Conservation (phyloP, 2,329 filamentous ascomycete species). For the Alternaria metachromatica region DNA sequence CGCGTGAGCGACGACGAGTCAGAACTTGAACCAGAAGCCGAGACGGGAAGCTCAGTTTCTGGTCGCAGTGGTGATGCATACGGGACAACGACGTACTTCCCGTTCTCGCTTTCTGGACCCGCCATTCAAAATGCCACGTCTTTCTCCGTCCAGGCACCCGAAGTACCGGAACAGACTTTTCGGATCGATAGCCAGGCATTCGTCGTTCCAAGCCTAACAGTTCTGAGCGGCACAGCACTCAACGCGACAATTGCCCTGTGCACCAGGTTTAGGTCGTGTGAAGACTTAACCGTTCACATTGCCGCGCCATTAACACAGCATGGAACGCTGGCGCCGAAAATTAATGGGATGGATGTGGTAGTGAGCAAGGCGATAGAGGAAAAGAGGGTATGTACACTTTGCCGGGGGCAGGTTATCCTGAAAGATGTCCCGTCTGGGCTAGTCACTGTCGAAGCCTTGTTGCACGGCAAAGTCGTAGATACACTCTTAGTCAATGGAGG, state of each 20-base stretch:
- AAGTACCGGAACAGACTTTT: not conserved
- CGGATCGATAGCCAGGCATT: not conserved
- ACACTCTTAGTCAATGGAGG: not conserved
- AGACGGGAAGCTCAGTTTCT: not conserved
- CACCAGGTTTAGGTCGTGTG: not conserved
- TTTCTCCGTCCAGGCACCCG: not conserved
- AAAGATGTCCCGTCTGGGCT: not conserved
- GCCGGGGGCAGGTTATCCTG: not conserved
- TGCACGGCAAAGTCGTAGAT: rapidly evolving
- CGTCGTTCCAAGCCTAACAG: not conserved
- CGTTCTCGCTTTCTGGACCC: not conserved
- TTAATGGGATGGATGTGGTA: not conserved
- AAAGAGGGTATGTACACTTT: not conserved
- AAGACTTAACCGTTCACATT: not conserved
- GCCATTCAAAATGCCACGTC: not conserved
- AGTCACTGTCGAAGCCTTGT: rapidly evolving
- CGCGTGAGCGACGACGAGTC: not conserved
- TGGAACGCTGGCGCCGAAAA: not conserved
- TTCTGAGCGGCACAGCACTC: not conserved
- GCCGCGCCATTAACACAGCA: not conserved
- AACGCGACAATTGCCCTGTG: not conserved
- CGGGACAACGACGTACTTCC: constrained; percentile 1
- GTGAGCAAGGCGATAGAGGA: rapidly evolving
- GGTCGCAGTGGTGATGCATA: not conserved
- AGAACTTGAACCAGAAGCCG: not conserved